Percentiles rank a stretch among this genome's conserved stretches.
Conservation (phyloP, 2,329 filamentous ascomycete genomes). For the Verticillium isaacii region DNA sequence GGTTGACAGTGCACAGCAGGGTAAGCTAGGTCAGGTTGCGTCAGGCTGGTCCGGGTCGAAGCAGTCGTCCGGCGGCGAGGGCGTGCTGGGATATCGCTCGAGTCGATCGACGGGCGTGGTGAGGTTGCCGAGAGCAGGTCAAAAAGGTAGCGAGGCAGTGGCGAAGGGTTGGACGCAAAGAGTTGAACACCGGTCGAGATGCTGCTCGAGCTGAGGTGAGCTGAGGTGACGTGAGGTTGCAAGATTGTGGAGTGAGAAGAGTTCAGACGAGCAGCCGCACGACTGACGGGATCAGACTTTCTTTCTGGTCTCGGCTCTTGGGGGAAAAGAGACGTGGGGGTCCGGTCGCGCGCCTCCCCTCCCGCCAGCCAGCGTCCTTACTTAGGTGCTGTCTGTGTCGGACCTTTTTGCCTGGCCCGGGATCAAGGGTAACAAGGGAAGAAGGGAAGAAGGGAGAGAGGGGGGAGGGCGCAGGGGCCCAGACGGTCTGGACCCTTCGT, state of each 20-base stretch:
- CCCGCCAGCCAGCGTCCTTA: not conserved
- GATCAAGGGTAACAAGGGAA: too few species aligned
- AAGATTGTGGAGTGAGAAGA: not conserved
- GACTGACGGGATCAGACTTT: not conserved
- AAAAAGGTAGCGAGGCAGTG: not conserved
- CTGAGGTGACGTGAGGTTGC: not conserved
- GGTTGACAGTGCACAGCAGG: not conserved
- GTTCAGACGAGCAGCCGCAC: not conserved
- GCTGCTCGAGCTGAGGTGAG: not conserved
- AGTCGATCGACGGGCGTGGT: not conserved
- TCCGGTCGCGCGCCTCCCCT: not conserved
- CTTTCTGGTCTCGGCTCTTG: not conserved
- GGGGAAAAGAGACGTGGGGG: not conserved
- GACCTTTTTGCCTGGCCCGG: too few species aligned
- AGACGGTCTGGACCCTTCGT: not conserved
- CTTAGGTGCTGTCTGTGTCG: too few species aligned
- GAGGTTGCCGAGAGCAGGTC: not conserved
- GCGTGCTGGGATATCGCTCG: not conserved
- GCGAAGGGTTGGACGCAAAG: not conserved
- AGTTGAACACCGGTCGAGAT: not conserved
- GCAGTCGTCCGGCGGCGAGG: not conserved
- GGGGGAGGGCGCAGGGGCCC: not conserved
- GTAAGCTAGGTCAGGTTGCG: too few species aligned
- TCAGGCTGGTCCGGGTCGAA: too few species aligned
- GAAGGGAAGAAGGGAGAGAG: not conserved